These are phyloP conservation scores for Verticillium nonalfalfae DNA, from an alignment of 2,329 filamentous ascomycete species.

Conservation along the genomic window DNA sequence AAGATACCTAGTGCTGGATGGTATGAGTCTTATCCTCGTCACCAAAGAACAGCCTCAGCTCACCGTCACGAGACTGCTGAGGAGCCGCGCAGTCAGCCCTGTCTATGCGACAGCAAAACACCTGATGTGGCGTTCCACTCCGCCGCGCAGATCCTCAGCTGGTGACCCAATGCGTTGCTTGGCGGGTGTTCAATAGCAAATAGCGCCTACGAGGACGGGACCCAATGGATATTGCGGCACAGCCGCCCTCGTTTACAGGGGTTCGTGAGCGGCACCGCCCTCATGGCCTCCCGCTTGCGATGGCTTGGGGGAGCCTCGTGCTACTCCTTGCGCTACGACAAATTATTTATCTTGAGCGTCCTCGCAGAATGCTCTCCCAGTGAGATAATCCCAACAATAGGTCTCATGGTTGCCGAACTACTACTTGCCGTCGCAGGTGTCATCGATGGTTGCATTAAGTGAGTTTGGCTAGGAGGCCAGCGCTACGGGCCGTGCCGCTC, in stretches of 20 bases:
- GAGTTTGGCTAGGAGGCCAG: not conserved
- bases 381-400: too few relatives aligned
- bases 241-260: not conserved
- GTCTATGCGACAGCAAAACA: not conserved
- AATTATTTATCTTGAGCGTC: too few relatives aligned
- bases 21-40: not conserved
- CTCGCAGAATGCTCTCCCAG: too few relatives aligned
- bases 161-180: not conserved
- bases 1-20: not conserved
- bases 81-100: not conserved
- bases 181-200: not conserved
- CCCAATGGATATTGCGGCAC: not conserved
- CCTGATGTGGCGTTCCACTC: not conserved
- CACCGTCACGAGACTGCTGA: not conserved
- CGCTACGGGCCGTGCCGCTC: not conserved
- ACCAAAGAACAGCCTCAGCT: not conserved
- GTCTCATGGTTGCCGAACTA: not conserved
- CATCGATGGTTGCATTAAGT: conserved; percentile 5
- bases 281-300: not conserved
- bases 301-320: not conserved
- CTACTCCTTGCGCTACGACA: too few relatives aligned
- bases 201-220: not conserved
- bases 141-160: not conserved
- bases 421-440: conserved; percentile 4
- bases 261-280: not conserved